Evolutionary conservation across 495 filamentous ascomycete genomes (phyloP), one percentile per base, ranked within the genome.

Genomic region (Paragyromitra xinjiangensis): DNA sequence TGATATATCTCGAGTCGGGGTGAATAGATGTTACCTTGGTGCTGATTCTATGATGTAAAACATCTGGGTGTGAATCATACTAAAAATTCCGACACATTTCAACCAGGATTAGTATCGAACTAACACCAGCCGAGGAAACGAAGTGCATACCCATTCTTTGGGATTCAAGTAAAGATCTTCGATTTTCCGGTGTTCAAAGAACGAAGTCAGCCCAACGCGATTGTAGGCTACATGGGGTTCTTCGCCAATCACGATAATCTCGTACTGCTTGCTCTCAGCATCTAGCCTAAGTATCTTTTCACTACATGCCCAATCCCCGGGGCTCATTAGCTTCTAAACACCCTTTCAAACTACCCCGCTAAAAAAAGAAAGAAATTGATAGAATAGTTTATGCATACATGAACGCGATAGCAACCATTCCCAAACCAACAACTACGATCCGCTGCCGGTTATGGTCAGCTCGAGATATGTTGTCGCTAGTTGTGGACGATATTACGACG

Each of bases 391-490:
- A 64, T 24, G 83, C 91, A 85, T 84, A 95, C 93, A 97, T 97
- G 83, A 97, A 94, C 58, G 93, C 90, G 69, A 98, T 92, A 26
- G 94, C 95, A 51, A 98, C 94, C 95, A 98, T 98, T 9, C 95
- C 95, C 84, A 98, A 84, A 8, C 95, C 95, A 34, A 97, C 93
- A 42, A 98, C 89, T 0, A 98, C 93, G 44, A 97, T 86, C 80
- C 87, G 91, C 78, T 93, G 93, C 65, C 91, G 64, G n/a, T 59
- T 50, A 2, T 56, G 56, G 26, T 39, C 19, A 3, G 26, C 8
- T 42, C 34, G 16, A 56, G 34, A 12, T 16, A 19, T 65, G 34
- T 3, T 8, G 3, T 34, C 16, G 9, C 16, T 8, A 56, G 2
- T 26, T 37, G 9, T 16, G n/a, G 50, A 12, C 19, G 16, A 4